These are phyloP conservation scores for Hypoxylon lienhwacheense DNA, from an alignment of 495 filamentous ascomycete genomes.

Conservation along the genomic window DNA sequence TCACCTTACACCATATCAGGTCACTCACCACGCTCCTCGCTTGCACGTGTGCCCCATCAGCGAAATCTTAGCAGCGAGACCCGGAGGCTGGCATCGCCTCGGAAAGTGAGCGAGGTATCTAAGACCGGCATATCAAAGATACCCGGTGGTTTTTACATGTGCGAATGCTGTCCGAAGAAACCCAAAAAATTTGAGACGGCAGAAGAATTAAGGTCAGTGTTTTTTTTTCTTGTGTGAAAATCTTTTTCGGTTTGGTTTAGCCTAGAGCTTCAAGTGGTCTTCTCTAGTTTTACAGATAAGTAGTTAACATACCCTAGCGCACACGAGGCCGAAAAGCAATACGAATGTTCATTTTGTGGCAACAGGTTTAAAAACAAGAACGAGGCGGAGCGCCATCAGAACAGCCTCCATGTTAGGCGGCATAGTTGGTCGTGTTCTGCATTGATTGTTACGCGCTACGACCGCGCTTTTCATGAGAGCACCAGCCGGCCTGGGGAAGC, in stretches of 20 bases:
- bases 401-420: constrained; percentile 90
- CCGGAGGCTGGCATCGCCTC: constrained; percentile 48
- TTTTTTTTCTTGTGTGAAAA: no score
- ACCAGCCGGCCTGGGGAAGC: constrained; percentile 57
- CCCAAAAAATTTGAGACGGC: constrained; percentile 93
- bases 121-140: constrained; percentile 48
- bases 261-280: no score
- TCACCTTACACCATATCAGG: constrained; percentile 66
- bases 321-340: constrained; percentile 95
- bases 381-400: constrained; percentile 96
- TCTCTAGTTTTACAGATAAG: constrained; percentile 11
- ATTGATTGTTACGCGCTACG: constrained; percentile 61
- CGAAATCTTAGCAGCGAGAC: constrained; percentile 48
- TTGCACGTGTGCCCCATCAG: constrained; percentile 53
- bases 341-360: constrained; percentile 85
- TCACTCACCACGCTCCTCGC: constrained; percentile 58
- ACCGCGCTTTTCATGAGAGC: constrained; percentile 85
- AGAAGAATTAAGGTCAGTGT: constrained; percentile 80
- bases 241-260: no score
- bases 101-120: constrained; percentile 51
- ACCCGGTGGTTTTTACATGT: constrained; percentile 67
- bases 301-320: constrained; percentile 42
- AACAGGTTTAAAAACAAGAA: constrained; percentile 99
- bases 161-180: constrained; percentile 98
- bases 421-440: constrained; percentile 98